Evolutionary conservation across 208 protist genomes (phyloP), one percentile per base, ranked within the genome.

Genomic region (Wallacemonas rigidus): DNA sequence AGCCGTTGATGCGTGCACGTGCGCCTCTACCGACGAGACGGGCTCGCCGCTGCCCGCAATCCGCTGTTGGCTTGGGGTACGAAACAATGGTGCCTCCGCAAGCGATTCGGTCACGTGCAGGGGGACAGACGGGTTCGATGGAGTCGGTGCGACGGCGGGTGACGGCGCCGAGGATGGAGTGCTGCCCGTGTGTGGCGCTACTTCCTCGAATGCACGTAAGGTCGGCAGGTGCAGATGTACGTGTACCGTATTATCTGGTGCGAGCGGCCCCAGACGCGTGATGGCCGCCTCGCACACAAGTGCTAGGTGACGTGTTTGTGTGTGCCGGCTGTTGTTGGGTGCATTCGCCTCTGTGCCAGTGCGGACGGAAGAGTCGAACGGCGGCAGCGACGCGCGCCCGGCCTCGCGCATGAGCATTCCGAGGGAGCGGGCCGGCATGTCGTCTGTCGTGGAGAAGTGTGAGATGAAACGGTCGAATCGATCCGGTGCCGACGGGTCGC

Each of bases 51-150:
- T 15, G 17, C 60, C 41, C 7, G 38, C n/a, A 4, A 65, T 65
- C 41, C 60, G 60, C 60, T 65, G 60, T 41, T 65, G 60, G 43
- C 60, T 65, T 6, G 60, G 60, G 15, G 60, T 65, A 5, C 3
- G 4, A 41, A 41, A 65, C 26, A 15, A 43, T 38, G 9, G 36
- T 38, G 38, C 60, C 2, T 15, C 38, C 56, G 14, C 14, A 6
- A 50, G 6, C 45, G 12, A 14, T 12, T 12, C 12, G 8, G 45
- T 50, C 45, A 26, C 26, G 26, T 26, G 26, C 26, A 26, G 26
- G 26, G 26, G 26, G 26, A 50, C 45, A 50, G 45, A 12, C 8
- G 8, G 6, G 45, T 50, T 6, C 45, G 45, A 6, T 12, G 45
- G 8, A 50, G 45, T 6, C 8, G 45, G 12, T 4, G 57, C 44